phyloP scores from a whole-genome alignment of 176 grass and related monocot genomes.

The Carex littledalei region DNA sequence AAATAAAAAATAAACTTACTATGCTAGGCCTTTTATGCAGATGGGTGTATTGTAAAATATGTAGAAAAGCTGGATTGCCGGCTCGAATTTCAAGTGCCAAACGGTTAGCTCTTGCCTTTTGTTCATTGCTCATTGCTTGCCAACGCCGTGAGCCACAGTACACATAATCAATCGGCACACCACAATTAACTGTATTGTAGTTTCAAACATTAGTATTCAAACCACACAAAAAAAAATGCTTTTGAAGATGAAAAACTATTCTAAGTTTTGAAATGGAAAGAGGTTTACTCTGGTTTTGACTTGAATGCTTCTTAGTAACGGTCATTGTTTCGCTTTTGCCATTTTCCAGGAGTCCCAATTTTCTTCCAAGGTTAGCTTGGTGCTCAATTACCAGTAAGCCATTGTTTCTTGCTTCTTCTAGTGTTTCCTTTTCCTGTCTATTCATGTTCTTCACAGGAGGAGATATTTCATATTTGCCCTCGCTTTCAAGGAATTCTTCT shows the following conservation, averaged over 20 bases:
- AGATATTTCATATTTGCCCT: neutral
- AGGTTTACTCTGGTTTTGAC: too few species aligned
- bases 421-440: neutral
- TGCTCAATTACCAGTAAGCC: neutral
- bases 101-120: slow-evolving; percentile 8
- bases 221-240: too few species aligned
- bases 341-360: neutral
- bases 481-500: neutral
- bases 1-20: neutral
- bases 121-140: neutral
- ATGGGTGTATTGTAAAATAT: slow-evolving; percentile 18
- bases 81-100: slow-evolving; percentile 5
- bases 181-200: slow-evolving; percentile 14
- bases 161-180: neutral
- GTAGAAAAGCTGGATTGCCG: slow-evolving; percentile 38
- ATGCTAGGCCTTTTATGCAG: neutral
- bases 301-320: neutral
- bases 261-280: neutral
- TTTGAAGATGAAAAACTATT: neutral
- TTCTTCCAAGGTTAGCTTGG: neutral
- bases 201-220: neutral
- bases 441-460: neutral
- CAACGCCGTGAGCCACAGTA: neutral
- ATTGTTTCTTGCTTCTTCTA: neutral
- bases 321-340: neutral